Evolutionary conservation across 2,329 filamentous ascomycete species (phyloP), one percentile per base, ranked within the genome.

Genomic region (Calycina marina): DNA sequence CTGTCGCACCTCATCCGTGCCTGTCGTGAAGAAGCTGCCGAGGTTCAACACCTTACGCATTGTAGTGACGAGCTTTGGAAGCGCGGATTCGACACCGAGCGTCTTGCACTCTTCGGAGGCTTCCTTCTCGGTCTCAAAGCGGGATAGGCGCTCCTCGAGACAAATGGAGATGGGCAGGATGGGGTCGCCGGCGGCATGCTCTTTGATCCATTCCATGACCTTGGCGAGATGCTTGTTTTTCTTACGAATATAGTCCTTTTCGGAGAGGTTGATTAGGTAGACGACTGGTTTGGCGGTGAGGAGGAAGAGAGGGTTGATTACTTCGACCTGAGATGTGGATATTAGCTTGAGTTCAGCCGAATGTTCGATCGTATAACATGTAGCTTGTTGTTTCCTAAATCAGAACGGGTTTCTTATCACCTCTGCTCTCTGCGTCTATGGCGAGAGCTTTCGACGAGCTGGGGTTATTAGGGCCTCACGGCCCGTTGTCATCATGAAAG

Each of bases 181-280:
- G 31, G 86, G 82, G 53, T 94, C 86, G 36, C 84, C 85, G 32
- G 74, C 59, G 4, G 86, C 82, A 57, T 98, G 70, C 56, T 81
- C 72, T 65, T 96, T 93, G 59, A 94, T 76, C 90, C 90, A 98
- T 56, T 90, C 81, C 39, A 81, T 83, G 46, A 96, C 77, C 64
- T 88, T 90, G 45, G 81, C 72, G 35, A 98, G 72, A 62, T 98
- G 76, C 76, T 98, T 98, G 73, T 98, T 98, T 79, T 96, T 98
- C 67, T 96, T 90, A 52, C 90, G 80, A 53, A 94, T 77, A 59
- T 86, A 98, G 60, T 98, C 90, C 60, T 76, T 86, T 65, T 98
- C 92, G 41, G 84, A 93, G 40, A 98, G 65, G 65, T 98, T 98
- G 63, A 96, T 82, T 26, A 98, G 70, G 64, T 84, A 96, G 46